Percentiles rank a stretch among this genome's conserved stretches.
These are phyloP conservation scores for Austroboletus rostrupii DNA, from an alignment of 1,284 basidiomycete genomes.

Conservation along the genomic window DNA sequence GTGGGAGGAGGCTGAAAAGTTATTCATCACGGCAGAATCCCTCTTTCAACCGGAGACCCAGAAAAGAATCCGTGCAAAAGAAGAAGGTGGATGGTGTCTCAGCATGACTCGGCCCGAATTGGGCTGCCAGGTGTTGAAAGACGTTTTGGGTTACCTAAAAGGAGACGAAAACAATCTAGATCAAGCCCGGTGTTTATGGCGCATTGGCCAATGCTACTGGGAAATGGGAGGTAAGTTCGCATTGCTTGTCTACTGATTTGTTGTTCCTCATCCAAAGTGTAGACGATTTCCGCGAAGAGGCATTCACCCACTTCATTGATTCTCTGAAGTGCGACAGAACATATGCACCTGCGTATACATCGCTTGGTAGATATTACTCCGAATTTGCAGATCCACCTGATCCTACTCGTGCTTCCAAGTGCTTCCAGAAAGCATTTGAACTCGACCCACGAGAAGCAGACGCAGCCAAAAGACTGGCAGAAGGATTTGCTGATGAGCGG, in stretches of 20 bases:
- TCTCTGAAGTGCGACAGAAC: slow-evolving; percentile 75
- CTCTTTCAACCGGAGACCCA: slow-evolving; percentile 45
- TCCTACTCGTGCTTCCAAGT: slow-evolving; percentile 84
- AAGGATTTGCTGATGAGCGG: slow-evolving; percentile 87
- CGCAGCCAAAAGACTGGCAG: slow-evolving; percentile 81
- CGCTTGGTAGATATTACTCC: slow-evolving; percentile 88
- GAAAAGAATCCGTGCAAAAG: slow-evolving; percentile 65
- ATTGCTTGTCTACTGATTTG: neutral
- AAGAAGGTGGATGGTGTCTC: slow-evolving; percentile 86
- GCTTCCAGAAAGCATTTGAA: slow-evolving; percentile 98
- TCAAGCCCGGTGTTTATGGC: slow-evolving; percentile 80
- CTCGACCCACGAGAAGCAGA: slow-evolving; percentile 86
- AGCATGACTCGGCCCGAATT: slow-evolving; percentile 53
- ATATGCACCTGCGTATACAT: slow-evolving; percentile 91
- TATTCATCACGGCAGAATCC: slow-evolving; percentile 56
- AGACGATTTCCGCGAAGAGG: slow-evolving; percentile 52
- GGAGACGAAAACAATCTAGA: slow-evolving; percentile 52
- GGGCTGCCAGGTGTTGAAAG: slow-evolving; percentile 56
- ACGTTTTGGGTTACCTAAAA: slow-evolving; percentile 52
- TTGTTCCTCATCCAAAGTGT: slow-evolving; percentile 6
- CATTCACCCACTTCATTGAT: slow-evolving; percentile 80
- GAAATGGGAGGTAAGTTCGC: slow-evolving; percentile 59
- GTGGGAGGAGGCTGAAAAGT: slow-evolving; percentile 67
- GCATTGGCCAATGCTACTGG: slow-evolving; percentile 80
- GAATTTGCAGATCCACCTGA: slow-evolving; percentile 74